Conservation (phyloP, 2,329 filamentous ascomycete genomes). For the Phialophora verrucosa region DNA sequence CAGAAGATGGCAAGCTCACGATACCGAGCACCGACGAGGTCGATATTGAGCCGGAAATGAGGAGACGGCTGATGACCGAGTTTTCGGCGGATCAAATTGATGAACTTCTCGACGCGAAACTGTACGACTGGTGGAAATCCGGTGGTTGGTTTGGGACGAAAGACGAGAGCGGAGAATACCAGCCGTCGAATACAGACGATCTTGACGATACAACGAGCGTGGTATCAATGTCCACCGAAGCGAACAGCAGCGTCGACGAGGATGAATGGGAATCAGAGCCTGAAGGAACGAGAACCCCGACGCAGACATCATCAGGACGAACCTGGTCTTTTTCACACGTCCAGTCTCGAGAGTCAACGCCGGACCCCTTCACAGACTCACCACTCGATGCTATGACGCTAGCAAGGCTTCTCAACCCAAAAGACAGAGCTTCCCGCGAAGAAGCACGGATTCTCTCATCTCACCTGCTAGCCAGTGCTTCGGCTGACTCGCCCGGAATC, state of each 20-base stretch:
- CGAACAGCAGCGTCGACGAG: conserved; percentile 51
- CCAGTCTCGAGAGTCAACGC: conserved; percentile 48
- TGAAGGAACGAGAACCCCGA: conserved; percentile 72
- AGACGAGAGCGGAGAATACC: conserved; percentile 81
- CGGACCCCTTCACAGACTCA: conserved; percentile 60
- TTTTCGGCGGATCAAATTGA: conserved; percentile 47
- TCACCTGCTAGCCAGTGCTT: conserved; percentile 61
- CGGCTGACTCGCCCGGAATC: conserved; percentile 50
- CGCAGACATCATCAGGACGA: conserved; percentile 63
- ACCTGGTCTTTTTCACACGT: conserved; percentile 37
- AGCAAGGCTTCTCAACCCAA: conserved; percentile 80
- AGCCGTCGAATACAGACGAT: conserved; percentile 59
- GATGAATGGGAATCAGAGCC: conserved; percentile 56
- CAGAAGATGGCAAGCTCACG: conserved; percentile 59
- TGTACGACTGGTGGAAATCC: conserved; percentile 84
- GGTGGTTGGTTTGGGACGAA: conserved; percentile 85
- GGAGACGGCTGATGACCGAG: conserved; percentile 61
- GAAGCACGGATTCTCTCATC: conserved; percentile 82
- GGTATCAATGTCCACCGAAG: conserved; percentile 66
- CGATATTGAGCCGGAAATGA: conserved; percentile 81
- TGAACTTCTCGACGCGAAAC: conserved; percentile 71
- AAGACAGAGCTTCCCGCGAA: conserved; percentile 74
- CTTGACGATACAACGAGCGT: conserved; percentile 80
- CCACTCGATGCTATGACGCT: conserved; percentile 71
- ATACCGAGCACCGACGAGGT: conserved; percentile 68